Evolutionary conservation across 1,284 basidiomycete species (phyloP).

Genomic region (Cutaneotrichosporon sp.): DNA sequence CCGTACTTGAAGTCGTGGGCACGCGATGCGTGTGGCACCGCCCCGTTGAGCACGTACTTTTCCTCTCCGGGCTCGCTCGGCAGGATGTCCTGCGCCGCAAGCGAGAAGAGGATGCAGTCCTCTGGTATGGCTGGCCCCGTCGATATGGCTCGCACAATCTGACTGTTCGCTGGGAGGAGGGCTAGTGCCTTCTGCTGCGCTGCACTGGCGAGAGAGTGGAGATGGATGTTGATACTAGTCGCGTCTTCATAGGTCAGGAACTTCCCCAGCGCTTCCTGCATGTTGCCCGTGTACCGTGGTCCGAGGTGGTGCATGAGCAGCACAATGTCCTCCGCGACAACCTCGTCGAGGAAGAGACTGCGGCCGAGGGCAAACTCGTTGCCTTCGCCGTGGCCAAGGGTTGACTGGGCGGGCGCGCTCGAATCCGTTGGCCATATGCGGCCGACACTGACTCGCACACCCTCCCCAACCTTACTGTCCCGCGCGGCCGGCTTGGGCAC

Average conservation of each 20-base stretch:
- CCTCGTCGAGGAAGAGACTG: conserved; percentile 39
- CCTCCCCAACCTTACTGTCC: background rate
- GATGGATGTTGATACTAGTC: conserved; percentile 47
- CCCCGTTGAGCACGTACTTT: conserved; percentile 34
- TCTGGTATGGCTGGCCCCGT: conserved; percentile 41
- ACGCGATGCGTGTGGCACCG: conserved; percentile 33
- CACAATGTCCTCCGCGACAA: conserved; percentile 44
- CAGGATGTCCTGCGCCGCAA: conserved; percentile 37
- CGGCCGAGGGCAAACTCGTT: conserved; percentile 46
- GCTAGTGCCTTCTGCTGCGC: conserved; percentile 35
- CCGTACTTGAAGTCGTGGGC: conserved; percentile 33
- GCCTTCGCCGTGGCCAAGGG: conserved; percentile 32
- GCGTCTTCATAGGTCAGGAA: conserved; percentile 49
- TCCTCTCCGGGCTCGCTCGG: background rate
- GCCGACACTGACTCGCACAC: conserved; percentile 12
- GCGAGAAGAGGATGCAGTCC: conserved; percentile 40
- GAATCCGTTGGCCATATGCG: conserved; percentile 1
- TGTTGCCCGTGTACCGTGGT: conserved; percentile 45
- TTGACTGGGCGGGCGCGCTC: background rate
- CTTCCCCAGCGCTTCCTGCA: conserved; percentile 45
- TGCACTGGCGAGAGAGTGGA: conserved; percentile 35
- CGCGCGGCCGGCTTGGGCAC: conserved; percentile 15
- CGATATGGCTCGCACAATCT: conserved; percentile 45
- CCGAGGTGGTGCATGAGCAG: conserved; percentile 46
- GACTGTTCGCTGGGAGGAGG: conserved; percentile 33